Base-by-base conservation (phyloP, 1,284 basidiomycete species). In the Boletus hoseneyae region DNA sequence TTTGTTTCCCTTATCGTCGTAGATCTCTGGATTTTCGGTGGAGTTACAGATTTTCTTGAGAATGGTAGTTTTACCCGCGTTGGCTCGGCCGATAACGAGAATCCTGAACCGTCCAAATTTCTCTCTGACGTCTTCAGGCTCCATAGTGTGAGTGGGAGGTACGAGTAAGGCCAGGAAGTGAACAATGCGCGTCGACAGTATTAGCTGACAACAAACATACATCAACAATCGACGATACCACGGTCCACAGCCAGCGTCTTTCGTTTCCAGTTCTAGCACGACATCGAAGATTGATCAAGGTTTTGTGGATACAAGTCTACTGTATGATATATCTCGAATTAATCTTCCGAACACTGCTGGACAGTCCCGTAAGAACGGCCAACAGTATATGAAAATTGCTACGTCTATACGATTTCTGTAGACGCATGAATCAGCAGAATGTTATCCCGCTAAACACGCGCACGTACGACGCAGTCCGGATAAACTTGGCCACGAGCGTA, bases 361-460 rank as follows among this genome's bases (percentile, higher is more conserved):
- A 21, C 36, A 97, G 74, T 3, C 87, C 93, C 16, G 84, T 79
- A 47, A 96, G 82, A 54, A 96, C 84, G 40, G 92, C 90, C 2
- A 86, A 83, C 41, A 95, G 65, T 1, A 88, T 85, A 54, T 85
- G 83, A 70, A 90, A 92, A 71, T 89, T 95, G 63, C 80, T 85
- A 56, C 85, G 73, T 38, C 75, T 72, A 65, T 93, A 96, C 48
- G 86, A 85, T 83, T 92, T 92, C 92, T 93, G 66, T 37, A 46
- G 39, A 35, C 47, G n/a, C 30, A 12, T 21, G 23, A 41, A 50
- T 51, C 50, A 52, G 48, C 47, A 50, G 45, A 42, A 30, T 40
- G 23, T 29, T 13, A 21, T 41, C 23, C 36, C 6, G 41, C 18
- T 47, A 32, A 35, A 25, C 15, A 35, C 33, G 73, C 85, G 66